phyloP scores from a whole-genome alignment of 352 stramenopile genomes.

The Vaucheria bursata region DNA sequence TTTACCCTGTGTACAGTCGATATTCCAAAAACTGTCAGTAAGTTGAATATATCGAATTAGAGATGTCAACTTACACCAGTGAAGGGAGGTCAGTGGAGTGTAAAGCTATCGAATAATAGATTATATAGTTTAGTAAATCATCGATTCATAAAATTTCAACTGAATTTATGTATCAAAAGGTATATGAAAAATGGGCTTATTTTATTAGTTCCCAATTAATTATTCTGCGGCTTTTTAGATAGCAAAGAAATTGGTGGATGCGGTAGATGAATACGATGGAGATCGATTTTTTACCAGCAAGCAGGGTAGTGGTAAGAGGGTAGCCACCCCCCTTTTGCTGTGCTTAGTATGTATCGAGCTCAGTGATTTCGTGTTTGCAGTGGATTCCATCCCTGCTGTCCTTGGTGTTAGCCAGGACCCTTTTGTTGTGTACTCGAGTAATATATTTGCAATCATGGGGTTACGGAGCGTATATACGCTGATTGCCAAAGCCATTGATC shows the following conservation, averaged over 20 bases:
- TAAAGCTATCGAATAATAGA: too few species aligned
- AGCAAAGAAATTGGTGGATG: constrained; percentile 36
- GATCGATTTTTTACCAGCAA: constrained; percentile 46
- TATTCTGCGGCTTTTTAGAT: too few species aligned
- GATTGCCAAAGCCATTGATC: constrained; percentile 59
- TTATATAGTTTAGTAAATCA: too few species aligned
- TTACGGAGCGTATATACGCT: constrained; percentile 66
- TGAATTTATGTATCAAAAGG: too few species aligned
- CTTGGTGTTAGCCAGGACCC: constrained; percentile 61
- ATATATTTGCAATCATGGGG: constrained; percentile 61
- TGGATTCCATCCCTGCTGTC: constrained; percentile 55
- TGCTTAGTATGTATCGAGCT: constrained; percentile 71
- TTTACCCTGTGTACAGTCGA: too few species aligned
- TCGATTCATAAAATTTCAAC: too few species aligned
- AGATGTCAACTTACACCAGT: too few species aligned
- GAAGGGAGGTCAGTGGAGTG: too few species aligned
- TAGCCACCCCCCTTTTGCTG: constrained; percentile 65
- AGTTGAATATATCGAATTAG: too few species aligned
- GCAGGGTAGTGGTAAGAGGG: constrained; percentile 48
- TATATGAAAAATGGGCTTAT: too few species aligned
- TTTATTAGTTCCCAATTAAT: too few species aligned
- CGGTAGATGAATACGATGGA: constrained; percentile 47
- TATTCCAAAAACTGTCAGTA: too few species aligned
- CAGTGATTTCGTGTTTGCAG: constrained; percentile 70
- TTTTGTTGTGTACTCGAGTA: constrained; percentile 67